Percentiles rank a stretch among this genome's conserved stretches.
Conservation (phyloP, 2,329 filamentous ascomycete species). For the Hymenoscyphus fructigenus region DNA sequence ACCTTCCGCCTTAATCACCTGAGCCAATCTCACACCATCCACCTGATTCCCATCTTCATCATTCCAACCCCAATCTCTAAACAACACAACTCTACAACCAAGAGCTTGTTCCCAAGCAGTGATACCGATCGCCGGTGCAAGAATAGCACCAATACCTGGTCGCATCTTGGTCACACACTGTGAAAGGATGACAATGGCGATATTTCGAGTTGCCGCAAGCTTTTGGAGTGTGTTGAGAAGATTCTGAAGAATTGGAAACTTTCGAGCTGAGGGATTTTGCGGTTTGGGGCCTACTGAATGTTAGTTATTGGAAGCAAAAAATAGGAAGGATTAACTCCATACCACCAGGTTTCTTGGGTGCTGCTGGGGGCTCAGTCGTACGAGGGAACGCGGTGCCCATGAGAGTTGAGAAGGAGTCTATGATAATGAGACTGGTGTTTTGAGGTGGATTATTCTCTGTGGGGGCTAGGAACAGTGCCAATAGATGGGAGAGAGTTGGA, state of each 20-base stretch:
- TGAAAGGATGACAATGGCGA: conserved; percentile 73
- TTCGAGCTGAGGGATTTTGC: conserved; percentile 39
- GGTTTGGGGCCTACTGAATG: conserved; percentile 13
- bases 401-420: conserved; percentile 76
- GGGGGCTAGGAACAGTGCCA: conserved; percentile 73
- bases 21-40: conserved; percentile 59
- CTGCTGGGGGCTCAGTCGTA: conserved; percentile 40
- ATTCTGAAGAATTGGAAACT: conserved; percentile 47
- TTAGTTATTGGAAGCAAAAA: neutral
- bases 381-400: conserved; percentile 77
- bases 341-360: conserved; percentile 29
- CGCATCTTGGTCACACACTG: conserved; percentile 83
- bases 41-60: conserved; percentile 43
- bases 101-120: conserved; percentile 79
- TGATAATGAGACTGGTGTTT: conserved; percentile 66
- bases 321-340: conserved; percentile 11
- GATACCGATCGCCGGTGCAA: conserved; percentile 74
- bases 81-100: conserved; percentile 71
- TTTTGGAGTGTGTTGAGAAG: conserved; percentile 72
- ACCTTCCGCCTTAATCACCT: conserved; percentile 65
- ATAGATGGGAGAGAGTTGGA: conserved; percentile 60
- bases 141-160: conserved; percentile 60
- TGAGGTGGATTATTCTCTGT: conserved; percentile 60
- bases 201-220: conserved; percentile 69
- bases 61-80: conserved; percentile 69